Evolutionary conservation across 2,329 filamentous ascomycete species (phyloP), one percentile per base, ranked within the genome.

Genomic region (Penicillium verrucosum): DNA sequence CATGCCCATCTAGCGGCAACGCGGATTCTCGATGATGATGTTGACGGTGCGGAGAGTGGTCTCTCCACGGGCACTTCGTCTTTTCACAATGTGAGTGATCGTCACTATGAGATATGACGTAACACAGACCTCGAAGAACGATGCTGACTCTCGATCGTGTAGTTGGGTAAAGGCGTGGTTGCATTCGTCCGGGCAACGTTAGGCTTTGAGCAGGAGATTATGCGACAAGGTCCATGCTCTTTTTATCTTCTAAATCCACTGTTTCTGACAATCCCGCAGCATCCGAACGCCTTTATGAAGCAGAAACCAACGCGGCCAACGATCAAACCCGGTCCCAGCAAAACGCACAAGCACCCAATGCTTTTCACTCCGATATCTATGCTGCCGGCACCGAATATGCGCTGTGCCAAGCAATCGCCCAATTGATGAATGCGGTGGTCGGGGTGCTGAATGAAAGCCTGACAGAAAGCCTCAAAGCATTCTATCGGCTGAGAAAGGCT

Each of bases 371-470:
- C 57, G 75, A 77, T 46, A 86, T 96, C 25, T 97, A 96, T 66
- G 86, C 89, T 0, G 82, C 89, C 0, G 94, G 94, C 2, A 89
- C 89, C 5, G 93, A 99, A 76, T 97, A 89, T 71, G 85, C 90
- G 2, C 80, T 97, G 4, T 89, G 91, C 58, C 85, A 91, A 58
- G 90, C 92, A 5, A 87, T 97, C 77, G 85, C 90, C 2, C 90
- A 96, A 73, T 81, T 97, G 60, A 96, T 97, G 88, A 84, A 85
- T 55, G 92, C 92, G 0, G 88, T 99, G 1, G 86, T 97, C 0
- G 90, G 86, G 0, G 90, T 97, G 16, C 78, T 97, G 65, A 95
- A 95, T 63, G 94, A 97, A 77, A 96, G 90, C 70, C 76, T 97
- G 66, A 93, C 92, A 0, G 94, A 97, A 72, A 91, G 87, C 16